Evolutionary conservation across 352 stramenopile species (phyloP).

Genomic region (Phytophthora tubulina): DNA sequence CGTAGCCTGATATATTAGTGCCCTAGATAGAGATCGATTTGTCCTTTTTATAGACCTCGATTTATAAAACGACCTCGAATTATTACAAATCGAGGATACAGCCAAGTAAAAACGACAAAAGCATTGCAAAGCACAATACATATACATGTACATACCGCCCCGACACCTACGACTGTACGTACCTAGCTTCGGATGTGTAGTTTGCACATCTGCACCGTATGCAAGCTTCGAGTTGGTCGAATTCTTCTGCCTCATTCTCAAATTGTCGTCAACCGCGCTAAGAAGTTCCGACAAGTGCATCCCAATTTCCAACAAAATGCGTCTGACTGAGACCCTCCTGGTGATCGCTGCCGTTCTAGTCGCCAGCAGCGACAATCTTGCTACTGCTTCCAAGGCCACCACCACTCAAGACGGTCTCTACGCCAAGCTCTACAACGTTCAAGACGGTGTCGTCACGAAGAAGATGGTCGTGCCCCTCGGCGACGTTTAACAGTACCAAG

Average conservation of each 20-base stretch:
- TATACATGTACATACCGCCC: too few relatives aligned
- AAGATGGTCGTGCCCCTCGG: conserved; percentile 27
- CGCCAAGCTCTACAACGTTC: conserved; percentile 15
- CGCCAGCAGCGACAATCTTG: conserved; percentile 5
- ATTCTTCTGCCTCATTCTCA: conserved; percentile 1
- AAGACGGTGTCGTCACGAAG: conserved; percentile 20
- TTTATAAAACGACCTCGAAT: too few relatives aligned
- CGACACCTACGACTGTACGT: too few relatives aligned
- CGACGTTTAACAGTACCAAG: conserved; percentile 10
- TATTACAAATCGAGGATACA: too few relatives aligned
- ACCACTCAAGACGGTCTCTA: conserved; percentile 19
- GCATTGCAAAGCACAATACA: too few relatives aligned
- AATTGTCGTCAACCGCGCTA: background rate
- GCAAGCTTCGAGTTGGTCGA: background rate
- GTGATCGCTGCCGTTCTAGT: conserved; percentile 15
- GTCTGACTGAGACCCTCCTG: conserved; percentile 5
- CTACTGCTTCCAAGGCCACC: conserved; percentile 13
- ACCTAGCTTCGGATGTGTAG: too few relatives aligned
- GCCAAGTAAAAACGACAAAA: too few relatives aligned
- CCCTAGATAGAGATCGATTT: too few relatives aligned
- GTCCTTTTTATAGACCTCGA: too few relatives aligned
- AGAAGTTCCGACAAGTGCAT: background rate
- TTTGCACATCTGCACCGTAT: too few relatives aligned
- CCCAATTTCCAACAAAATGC: conserved; percentile 12
- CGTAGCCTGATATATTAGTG: too few relatives aligned